A percentile compares a stretch with the other conserved stretches of the same genome.
Conservation (phyloP, 208 protist genomes). For the Crithidia sp. region DNA sequence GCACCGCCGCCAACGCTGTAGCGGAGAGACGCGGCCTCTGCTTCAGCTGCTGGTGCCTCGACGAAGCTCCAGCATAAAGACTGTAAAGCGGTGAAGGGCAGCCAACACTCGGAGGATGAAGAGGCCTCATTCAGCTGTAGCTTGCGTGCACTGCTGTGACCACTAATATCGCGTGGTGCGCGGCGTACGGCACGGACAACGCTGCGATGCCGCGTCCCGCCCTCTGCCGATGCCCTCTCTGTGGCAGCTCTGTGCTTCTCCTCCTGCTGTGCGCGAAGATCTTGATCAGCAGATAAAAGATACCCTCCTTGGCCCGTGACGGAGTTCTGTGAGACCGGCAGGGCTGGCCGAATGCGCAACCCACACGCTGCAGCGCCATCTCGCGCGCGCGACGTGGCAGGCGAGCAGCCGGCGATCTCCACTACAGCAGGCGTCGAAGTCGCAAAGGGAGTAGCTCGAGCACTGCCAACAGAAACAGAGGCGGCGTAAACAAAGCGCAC, state of each 20-base stretch:
- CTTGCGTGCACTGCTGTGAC: neutral
- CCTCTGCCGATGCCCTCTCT: too few relatives aligned
- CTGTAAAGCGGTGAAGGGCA: constrained; percentile 2
- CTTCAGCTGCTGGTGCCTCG: neutral
- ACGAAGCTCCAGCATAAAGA: constrained; percentile 15
- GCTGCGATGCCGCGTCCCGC: neutral
- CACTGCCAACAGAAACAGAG: too few relatives aligned
- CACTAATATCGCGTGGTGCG: neutral
- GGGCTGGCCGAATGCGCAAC: neutral
- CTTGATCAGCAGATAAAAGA: too few relatives aligned
- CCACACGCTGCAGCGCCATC: neutral
- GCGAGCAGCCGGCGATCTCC: neutral
- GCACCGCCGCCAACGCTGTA: neutral
- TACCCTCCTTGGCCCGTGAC: too few relatives aligned
- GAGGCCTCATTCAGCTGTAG: neutral
- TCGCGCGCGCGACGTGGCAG: neutral
- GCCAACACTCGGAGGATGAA: neutral
- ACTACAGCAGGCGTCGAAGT: neutral
- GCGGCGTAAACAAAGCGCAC: constrained; percentile 5
- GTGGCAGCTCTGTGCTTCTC: too few relatives aligned
- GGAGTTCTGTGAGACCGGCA: neutral
- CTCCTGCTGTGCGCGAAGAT: too few relatives aligned
- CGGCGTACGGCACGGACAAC: constrained; percentile 13
- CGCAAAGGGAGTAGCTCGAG: neutral
- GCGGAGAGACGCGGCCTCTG: neutral